Evolutionary conservation across 169 alveolate species (phyloP), one percentile per base, ranked within the genome.

Genomic region (Plasmodium relictum): DNA sequence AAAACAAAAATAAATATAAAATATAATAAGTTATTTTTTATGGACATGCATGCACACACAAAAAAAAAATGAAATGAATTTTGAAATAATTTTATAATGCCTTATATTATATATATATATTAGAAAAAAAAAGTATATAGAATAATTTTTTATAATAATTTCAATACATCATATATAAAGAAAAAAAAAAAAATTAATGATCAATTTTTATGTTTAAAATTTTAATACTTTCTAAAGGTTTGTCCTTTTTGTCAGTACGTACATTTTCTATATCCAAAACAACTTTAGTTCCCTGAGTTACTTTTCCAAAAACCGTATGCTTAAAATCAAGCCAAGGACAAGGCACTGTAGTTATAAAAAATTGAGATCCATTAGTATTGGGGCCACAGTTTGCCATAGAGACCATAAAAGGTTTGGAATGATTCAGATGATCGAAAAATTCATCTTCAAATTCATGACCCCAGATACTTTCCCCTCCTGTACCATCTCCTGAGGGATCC

Each of bases 301-400:
- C 99, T 73, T 96, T 91, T 10, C 99, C 99, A 94, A 98, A 99
- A 22, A 99, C 99, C n/a, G 99, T 97, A 93, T 99, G 99, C 92
- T 97, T 97, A 50, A 99, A 99, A 93, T 98, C 99, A 45, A 98
- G 94, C 99, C 99, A 98, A 62, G 98, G 97, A 72, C 98, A 95
- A 41, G 98, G 97, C 52, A 96, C 99, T 0, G 99, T 97, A 61
- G 99, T 98, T 87, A 99, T 97, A 95, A 98, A 98, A 92, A 98
- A 98, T 92, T 98, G 99, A 44, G 99, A 97, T 9, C 99, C 99
- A 94, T 98, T 98, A 14, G 99, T 98, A 89, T 98, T 97, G 16
- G 99, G 99, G 4, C 99, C 99, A 16, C 99, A 97, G 93, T 98
- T 98, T n/a, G 99, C 99, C 99, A 98, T 98, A 31, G 99, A 96